These are phyloP conservation scores for Cordyceps javanica DNA, from an alignment of 2,329 filamentous ascomycete species.

Conservation along the genomic window DNA sequence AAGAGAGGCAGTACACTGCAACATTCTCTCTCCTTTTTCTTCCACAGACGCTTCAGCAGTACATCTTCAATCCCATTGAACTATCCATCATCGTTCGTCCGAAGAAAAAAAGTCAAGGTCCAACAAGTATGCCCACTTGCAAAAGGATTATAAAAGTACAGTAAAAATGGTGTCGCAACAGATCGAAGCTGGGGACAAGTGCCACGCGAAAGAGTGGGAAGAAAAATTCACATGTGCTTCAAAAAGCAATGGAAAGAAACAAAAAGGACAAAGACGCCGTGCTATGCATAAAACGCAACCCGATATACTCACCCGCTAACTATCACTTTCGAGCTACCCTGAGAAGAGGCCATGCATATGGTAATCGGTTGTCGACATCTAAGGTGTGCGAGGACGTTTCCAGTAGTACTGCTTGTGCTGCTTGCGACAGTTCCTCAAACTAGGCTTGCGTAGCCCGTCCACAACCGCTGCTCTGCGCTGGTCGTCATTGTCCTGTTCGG, in stretches of 20 bases:
- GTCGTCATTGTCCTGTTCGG: constrained; percentile 76
- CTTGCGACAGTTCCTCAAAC: constrained; percentile 82
- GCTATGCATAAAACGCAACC: constrained; percentile 9
- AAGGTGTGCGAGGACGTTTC: constrained; percentile 58
- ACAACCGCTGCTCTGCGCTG: constrained; percentile 76
- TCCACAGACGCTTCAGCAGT: background rate
- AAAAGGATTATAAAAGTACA: background rate
- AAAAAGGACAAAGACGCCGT: constrained; percentile 7
- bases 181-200: background rate
- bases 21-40: background rate
- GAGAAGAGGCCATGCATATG: background rate
- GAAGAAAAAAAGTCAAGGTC: background rate
- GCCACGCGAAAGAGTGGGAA: background rate
- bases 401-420: constrained; percentile 86
- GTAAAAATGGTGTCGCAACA: background rate
- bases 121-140: background rate
- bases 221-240: background rate
- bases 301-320: background rate
- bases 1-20: background rate
- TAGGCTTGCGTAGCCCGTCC: constrained; percentile 80
- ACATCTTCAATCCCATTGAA: background rate
- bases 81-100: background rate
- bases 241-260: background rate
- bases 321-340: background rate
- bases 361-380: constrained; percentile 13